These are phyloP conservation scores for Candida odintsovae DNA, from an alignment of 805 yeast species.

Conservation along the genomic window DNA sequence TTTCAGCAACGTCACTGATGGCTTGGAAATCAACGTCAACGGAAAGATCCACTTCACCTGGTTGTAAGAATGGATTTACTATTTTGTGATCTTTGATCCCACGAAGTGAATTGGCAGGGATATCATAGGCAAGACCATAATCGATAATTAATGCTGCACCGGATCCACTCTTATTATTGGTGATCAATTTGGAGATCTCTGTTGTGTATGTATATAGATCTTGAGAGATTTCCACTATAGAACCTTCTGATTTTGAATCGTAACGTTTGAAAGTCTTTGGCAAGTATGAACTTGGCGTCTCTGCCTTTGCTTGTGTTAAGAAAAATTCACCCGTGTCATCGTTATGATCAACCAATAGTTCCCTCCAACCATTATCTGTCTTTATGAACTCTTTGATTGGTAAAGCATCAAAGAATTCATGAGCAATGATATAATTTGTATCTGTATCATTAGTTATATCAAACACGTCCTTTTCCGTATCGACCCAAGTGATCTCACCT, in stretches of 20 bases:
- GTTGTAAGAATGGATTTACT: conserved; percentile 67
- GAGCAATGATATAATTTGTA: conserved; percentile 68
- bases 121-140: conserved; percentile 58
- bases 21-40: conserved; percentile 79
- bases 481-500: conserved; percentile 50
- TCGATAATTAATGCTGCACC: conserved; percentile 76
- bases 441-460: conserved; percentile 7
- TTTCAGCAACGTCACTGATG: conserved; percentile 29
- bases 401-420: conserved; percentile 83
- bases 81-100: conserved; percentile 70
- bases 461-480: conserved; percentile 45
- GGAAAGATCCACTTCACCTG: conserved; percentile 78
- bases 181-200: conserved; percentile 43
- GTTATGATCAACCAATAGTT: conserved; percentile 56
- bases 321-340: conserved; percentile 35
- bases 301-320: conserved; percentile 49
- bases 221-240: conserved; percentile 69
- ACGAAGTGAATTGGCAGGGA: conserved; percentile 69
- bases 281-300: conserved; percentile 56
- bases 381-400: conserved; percentile 67
- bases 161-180: conserved; percentile 26
- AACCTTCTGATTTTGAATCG: conserved; percentile 43
- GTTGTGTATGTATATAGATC: conserved; percentile 57
- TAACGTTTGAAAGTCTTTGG: conserved; percentile 49
- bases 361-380: conserved; percentile 73